Evolutionary conservation across 139 green algal species (phyloP).

Genomic region (Dunaliella sp.): DNA sequence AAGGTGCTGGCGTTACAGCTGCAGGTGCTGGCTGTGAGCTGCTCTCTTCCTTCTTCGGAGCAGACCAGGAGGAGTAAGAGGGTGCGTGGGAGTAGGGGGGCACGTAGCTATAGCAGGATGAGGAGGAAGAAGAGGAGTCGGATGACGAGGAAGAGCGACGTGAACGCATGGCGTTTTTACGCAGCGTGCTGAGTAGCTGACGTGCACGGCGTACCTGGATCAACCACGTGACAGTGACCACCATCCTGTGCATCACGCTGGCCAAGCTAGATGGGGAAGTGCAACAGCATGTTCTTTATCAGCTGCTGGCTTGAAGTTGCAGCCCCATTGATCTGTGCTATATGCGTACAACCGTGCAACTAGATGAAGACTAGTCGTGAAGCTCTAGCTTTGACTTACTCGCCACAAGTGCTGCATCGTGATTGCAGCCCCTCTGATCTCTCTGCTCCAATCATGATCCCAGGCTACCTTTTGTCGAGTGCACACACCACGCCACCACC

Average conservation of each 20-base stretch:
- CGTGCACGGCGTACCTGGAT: neutral
- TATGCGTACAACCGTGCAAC: no score
- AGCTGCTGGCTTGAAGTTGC: no score
- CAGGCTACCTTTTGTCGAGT: neutral
- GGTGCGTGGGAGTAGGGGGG: neutral
- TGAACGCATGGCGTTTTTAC: neutral
- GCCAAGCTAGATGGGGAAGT: no score
- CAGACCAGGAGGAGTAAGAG: neutral
- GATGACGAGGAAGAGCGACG: neutral
- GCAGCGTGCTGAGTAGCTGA: neutral
- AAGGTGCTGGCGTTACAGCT: no score
- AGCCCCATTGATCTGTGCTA: no score
- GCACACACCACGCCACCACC: neutral
- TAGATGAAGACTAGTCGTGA: no score
- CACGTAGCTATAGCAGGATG: neutral
- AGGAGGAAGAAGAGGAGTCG: neutral
- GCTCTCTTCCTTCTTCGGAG: no score
- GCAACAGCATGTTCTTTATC: no score
- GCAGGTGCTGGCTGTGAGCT: no score
- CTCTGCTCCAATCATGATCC: neutral
- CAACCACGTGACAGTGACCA: no score
- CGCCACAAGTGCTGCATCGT: neutral
- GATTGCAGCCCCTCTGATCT: neutral
- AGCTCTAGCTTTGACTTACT: no score
- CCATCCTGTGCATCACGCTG: no score